These are phyloP conservation scores for Penicillium glabrum DNA, from an alignment of 2,329 filamentous ascomycete species.

Conservation along the genomic window DNA sequence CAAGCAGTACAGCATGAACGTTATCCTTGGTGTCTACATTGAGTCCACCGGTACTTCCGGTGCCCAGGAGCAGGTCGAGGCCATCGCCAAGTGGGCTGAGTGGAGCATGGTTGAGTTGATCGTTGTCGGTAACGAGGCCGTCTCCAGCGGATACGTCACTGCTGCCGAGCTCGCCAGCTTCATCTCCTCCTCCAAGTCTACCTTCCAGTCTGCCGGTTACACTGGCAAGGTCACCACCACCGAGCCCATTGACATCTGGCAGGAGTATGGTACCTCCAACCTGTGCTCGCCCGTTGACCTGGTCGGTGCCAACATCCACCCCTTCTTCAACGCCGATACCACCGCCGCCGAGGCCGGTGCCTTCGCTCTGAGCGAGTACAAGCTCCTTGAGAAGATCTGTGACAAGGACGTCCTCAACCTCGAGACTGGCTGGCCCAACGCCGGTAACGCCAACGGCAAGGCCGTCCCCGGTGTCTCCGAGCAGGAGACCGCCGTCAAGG, in stretches of 20 bases:
- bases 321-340: slow-evolving; percentile 82
- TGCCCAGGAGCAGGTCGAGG: slow-evolving; percentile 70
- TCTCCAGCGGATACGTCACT: slow-evolving; percentile 71
- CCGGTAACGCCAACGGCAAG: slow-evolving; percentile 67
- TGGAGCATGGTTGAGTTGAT: slow-evolving; percentile 77
- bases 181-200: slow-evolving; percentile 64
- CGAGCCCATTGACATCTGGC: slow-evolving; percentile 78
- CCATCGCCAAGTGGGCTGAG: slow-evolving; percentile 69
- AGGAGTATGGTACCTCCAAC: slow-evolving; percentile 52
- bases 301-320: slow-evolving; percentile 83
- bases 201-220: slow-evolving; percentile 68
- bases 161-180: slow-evolving; percentile 67
- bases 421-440: slow-evolving; percentile 86
- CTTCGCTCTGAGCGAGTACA: slow-evolving; percentile 74
- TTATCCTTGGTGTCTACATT: slow-evolving; percentile 89
- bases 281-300: slow-evolving; percentile 77
- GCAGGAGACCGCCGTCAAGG: slow-evolving; percentile 71
- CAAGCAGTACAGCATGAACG: slow-evolving; percentile 65
- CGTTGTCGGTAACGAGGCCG: slow-evolving; percentile 86
- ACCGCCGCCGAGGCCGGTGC: slow-evolving; percentile 65
- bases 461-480: slow-evolving; percentile 67
- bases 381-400: slow-evolving; percentile 69
- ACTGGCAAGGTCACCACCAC: slow-evolving; percentile 75
- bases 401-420: slow-evolving; percentile 75
- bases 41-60: slow-evolving; percentile 60